Evolutionary conservation across 768 basidiomycete genomes (phyloP).

Genomic region (Asterophora lycoperdoides): DNA sequence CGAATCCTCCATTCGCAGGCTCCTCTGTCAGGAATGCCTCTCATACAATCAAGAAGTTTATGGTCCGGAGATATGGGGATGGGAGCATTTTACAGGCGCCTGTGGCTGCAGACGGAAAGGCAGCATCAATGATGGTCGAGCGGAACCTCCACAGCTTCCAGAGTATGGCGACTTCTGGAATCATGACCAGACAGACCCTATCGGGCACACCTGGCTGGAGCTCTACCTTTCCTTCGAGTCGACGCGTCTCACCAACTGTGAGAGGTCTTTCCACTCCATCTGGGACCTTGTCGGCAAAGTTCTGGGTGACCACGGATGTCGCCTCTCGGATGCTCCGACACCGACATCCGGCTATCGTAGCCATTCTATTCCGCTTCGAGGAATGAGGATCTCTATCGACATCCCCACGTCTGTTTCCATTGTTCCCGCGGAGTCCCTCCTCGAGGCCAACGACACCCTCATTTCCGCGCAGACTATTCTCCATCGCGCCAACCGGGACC

Average conservation of each 20-base stretch:
- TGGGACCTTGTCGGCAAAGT: constrained; percentile 41
- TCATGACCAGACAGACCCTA: constrained; percentile 29
- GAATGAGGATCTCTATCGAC: constrained; percentile 10
- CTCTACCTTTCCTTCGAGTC: constrained; percentile 40
- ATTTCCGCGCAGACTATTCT: constrained; percentile 5
- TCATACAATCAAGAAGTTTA: constrained; percentile 52
- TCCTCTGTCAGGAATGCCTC: constrained; percentile 47
- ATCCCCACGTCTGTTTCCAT: constrained; percentile 17
- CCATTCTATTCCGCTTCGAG: constrained; percentile 9
- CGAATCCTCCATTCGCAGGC: constrained; percentile 33
- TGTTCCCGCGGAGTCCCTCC: constrained; percentile 8
- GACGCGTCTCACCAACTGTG: constrained; percentile 11
- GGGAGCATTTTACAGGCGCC: constrained; percentile 48
- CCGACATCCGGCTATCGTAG: not conserved
- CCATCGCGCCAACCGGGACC: constrained; percentile 27
- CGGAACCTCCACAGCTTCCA: constrained; percentile 3
- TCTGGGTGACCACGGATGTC: constrained; percentile 42
- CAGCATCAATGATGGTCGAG: not conserved
- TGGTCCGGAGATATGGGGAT: constrained; percentile 47
- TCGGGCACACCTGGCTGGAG: constrained; percentile 45
- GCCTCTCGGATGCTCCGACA: constrained; percentile 20
- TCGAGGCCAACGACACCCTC: not conserved
- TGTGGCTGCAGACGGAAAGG: constrained; percentile 38
- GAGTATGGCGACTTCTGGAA: constrained; percentile 6
- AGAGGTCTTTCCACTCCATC: constrained; percentile 26